Evolutionary conservation across 31 red algal species (phyloP).

Genomic region (Porphyra umbilicalis): DNA sequence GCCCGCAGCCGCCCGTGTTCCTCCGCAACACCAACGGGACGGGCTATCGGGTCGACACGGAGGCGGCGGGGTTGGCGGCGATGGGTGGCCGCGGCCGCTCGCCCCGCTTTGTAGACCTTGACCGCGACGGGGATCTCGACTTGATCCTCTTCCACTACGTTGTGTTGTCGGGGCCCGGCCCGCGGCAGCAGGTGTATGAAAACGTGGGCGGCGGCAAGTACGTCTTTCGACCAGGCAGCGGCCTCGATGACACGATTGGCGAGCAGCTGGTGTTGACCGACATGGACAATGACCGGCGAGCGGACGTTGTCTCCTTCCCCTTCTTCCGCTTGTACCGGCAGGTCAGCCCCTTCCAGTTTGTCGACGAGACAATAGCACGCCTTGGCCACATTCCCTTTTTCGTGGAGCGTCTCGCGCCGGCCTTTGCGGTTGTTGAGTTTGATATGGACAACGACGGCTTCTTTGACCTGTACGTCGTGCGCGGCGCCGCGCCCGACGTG

Average conservation of each 20-base stretch:
- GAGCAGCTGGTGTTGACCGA: constrained; percentile 9
- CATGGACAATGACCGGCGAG: constrained; percentile 17
- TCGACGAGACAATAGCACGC: background rate
- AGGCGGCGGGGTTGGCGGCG: too few relatives aligned
- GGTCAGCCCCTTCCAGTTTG: constrained; percentile 7
- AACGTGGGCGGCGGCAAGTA: background rate
- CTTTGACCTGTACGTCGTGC: constrained; percentile 40
- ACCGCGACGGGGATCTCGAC: too few relatives aligned
- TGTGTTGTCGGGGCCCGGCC: too few relatives aligned
- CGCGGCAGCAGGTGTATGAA: background rate
- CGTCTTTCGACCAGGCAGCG: background rate
- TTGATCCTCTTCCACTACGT: too few relatives aligned
- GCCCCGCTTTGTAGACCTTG: too few relatives aligned
- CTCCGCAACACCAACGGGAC: background rate
- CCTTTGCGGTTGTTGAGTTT: constrained; percentile 27
- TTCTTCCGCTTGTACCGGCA: constrained; percentile 1
- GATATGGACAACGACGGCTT: constrained; percentile 51
- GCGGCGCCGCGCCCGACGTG: constrained; percentile 2
- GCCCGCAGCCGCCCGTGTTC: background rate
- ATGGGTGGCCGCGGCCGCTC: too few relatives aligned
- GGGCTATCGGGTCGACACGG: too few relatives aligned
- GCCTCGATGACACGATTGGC: too few relatives aligned
- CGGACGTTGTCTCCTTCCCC: constrained; percentile 18
- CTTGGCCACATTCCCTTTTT: background rate
- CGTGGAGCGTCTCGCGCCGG: background rate